These are phyloP conservation scores for Quercus robur DNA, from an alignment of 306 rosid genomes.

Conservation along the genomic window DNA sequence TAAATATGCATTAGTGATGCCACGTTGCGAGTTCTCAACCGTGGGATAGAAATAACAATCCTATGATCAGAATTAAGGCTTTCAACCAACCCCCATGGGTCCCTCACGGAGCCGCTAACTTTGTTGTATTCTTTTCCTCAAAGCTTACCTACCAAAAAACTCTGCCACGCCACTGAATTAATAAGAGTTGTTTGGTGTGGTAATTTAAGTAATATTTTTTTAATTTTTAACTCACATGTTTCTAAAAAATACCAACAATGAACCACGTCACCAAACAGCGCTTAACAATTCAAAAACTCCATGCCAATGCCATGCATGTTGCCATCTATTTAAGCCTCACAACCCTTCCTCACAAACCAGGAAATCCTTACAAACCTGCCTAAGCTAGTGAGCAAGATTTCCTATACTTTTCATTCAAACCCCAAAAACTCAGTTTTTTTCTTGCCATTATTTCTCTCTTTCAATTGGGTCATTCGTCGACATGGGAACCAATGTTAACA, in stretches of 20 bases:
- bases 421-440: background rate
- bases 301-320: background rate
- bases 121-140: slow-evolving; percentile 3
- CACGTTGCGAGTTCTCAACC: slow-evolving; percentile 28
- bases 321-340: slow-evolving; percentile 27
- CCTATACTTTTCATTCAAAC: too few relatives aligned
- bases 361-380: slow-evolving; percentile 6
- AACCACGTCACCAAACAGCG: too few relatives aligned
- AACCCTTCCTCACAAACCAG: slow-evolving; percentile 18
- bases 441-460: background rate
- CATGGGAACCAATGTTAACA: slow-evolving; percentile 31
- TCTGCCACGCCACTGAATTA: slow-evolving; percentile 1
- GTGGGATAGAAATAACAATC: slow-evolving; percentile 15
- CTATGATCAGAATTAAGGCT: slow-evolving; percentile 8
- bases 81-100: slow-evolving; percentile 43
- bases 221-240: too few relatives aligned
- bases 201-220: too few relatives aligned
- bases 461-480: background rate
- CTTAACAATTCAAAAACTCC: too few relatives aligned
- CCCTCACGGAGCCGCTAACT: too few relatives aligned
- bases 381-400: too few relatives aligned
- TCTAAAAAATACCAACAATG: too few relatives aligned
- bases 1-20: background rate
- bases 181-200: too few relatives aligned
- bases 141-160: slow-evolving; percentile 50